Conservation (phyloP, 2,329 filamentous ascomycete genomes). For the Fusarium liriodendri region DNA sequence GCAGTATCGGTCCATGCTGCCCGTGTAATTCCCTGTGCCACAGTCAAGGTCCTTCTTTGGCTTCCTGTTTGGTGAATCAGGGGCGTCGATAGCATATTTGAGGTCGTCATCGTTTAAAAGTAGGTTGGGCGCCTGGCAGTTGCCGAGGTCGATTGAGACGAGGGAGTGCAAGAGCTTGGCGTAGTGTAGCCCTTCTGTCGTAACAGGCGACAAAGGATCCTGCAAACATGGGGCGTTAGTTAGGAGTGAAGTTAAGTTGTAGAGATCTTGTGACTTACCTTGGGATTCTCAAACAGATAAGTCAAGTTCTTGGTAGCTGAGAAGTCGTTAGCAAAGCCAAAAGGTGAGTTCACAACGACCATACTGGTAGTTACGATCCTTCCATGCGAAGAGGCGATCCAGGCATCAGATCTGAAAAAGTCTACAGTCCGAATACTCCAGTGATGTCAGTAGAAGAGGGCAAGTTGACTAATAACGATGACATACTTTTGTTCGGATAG, state of each 20-base stretch:
- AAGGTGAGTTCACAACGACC: neutral
- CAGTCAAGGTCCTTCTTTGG: neutral
- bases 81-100: conserved; percentile 16
- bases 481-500: neutral
- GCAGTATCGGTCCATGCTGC: neutral
- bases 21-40: neutral
- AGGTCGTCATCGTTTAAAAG: conserved; percentile 7
- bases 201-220: neutral
- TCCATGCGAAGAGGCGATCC: conserved; percentile 9
- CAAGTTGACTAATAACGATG: no score
- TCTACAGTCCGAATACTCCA: neutral
- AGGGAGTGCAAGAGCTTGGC: conserved; percentile 20
- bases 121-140: neutral
- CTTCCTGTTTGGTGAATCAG: conserved; percentile 18
- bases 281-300: neutral
- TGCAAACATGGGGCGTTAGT: no score
- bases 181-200: conserved; percentile 16
- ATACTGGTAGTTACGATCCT: neutral
- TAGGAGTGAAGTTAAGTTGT: neutral
- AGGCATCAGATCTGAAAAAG: conserved; percentile 2
- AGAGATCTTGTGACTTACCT: neutral
- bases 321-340: neutral
- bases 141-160: conserved; percentile 18
- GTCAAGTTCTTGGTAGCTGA: neutral
- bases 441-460: neutral